Base-by-base conservation (phyloP, 495 filamentous ascomycete species). In the Aspergillus sclerotioniger region DNA sequence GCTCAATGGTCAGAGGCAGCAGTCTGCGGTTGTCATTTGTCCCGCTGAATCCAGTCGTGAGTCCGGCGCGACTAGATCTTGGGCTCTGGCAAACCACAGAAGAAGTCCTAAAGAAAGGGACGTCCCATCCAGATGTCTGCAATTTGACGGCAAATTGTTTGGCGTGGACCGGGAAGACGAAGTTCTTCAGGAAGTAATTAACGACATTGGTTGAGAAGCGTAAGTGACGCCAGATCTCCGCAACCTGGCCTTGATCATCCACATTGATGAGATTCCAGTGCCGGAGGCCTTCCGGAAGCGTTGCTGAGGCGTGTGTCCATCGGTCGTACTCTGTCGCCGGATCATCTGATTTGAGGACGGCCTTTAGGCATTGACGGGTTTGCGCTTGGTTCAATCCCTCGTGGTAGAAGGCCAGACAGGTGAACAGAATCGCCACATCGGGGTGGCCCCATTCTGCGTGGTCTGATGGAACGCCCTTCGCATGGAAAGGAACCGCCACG, bases 401-500 rank as follows among this genome's bases (percentile, higher is more conserved):
- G 54, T 89, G 86, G 59, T 92, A 90, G 65, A 87, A 92, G 15
- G 76, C 79, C 0, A 91, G 67, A 19, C 76, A 86, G 0, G 88
- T 90, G 3, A 92, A 69, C 10, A 86, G 45, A 45, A 91, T 88
- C 20, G 79, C 75, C 0, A 86, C 81, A 65, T 92, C 88, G 0
- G 87, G 87, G 58, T 92, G 87, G 35, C 86, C 85, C 67, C 86
- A 90, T 62, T 92, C 88, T 0, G 88, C 83, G 10, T 83, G 77
- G 0, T 78, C 74, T 0, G 84, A 76, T 0, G 87, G 87, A 35
- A 71, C 79, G 44, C 87, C 87, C 60, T 90, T 92, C 1, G 84
- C 82, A 46, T 80, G 74, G 54, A 80, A 92, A 0, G 89, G 88
- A 0, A 91, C 87, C 6, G 88, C 87, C 3, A 89, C 75, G 59